Base-by-base conservation (phyloP, 768 basidiomycete genomes). In the Epithele typhae region DNA sequence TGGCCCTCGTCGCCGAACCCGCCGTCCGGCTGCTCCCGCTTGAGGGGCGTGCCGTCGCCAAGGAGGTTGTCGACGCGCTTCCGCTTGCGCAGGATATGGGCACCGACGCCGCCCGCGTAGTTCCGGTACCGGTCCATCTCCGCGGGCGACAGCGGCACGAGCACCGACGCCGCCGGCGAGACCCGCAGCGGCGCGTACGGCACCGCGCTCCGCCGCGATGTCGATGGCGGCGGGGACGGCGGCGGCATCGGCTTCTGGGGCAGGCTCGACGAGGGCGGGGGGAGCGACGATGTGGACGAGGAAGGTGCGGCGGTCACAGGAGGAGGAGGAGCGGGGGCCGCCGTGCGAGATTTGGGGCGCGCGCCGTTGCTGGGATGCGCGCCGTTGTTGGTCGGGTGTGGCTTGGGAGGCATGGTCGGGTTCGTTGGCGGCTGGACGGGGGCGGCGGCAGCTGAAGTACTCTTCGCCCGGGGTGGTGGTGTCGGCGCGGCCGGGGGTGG, bases 151-250 rank as follows among this genome's bases (percentile, higher is more conserved):
- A 89, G 73, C 2, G 87, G 87, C 3, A 77, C 60, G 54, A 87
- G 75, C 34, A 89, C 76, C 5, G 78, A 77, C 23, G 65, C 65
- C 14, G 87, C 70, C 12, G 82, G 76, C 1, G 87, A 77, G 55
- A 77, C 71, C 36, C 87, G 73, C 41, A 72, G 72, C 3, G 87
- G 87, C 46, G 75, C 81, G 63, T 90, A 90, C 4, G 84, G 81
- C 21, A 79, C 59, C 24, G 52, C 48, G 22, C 59, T 58, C 3
- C 58, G 54, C 21, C 54, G 48, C 12, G 50, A 47, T 21, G 52
- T 41, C n/a, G 45, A 40, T 10, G 51, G 52, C 4, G 47, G 49
- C 25, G 50, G 52, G 14, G 42, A 35, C 8, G 46, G 39, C 1
- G 54, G 56, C 22, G 49, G 42, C 37, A 48, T 35, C 2, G 55